Base-by-base conservation (phyloP, 345 rosid genomes). In the Euphorbia peplus region DNA sequence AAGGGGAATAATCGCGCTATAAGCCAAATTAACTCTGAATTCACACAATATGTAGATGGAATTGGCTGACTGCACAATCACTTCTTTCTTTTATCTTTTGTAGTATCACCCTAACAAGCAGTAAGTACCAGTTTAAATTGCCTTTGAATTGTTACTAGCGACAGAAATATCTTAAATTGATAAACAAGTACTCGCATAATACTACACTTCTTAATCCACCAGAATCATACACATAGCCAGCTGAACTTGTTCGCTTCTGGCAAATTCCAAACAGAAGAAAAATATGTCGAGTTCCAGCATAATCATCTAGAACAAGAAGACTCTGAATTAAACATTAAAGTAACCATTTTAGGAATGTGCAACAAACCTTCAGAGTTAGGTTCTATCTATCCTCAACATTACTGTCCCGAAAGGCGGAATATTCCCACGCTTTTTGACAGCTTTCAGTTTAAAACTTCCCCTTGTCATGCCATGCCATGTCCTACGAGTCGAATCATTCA, bases 171-270 rank as follows among this genome's bases (percentile, higher is more conserved):
- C 10, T 37, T 22, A 22, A 67, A 41, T 11, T 57, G 39, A 44
- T 28, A 21, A 30, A 35, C 28, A 22, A 5, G 8, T 56, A 59
- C 1, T 48, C 60, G 25, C 12, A 53, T 28, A 14, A 2, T 15
- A 51, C 2, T 19, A 66, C 25, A 57, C 61, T 76, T 69, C 75
- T 61, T 71, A 21, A 39, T 53, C 60, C 35, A 53, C 52, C 37
- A 8, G 19, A 12, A 35, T 29, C 11, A 8, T 21, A 21, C 57
- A 53, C 9, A 53, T 19, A 6, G 64, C 62, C 64, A 29, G 39
- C n/a, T n/a, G n/a, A n/a, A n/a, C n/a, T 62, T 41, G 46, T 54
- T 41, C 9, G 24, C 55, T 64, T 64, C 18, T 16, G 30, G 52
- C 16, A 25, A 44, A 25, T 66, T 46, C 30, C 29, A 64, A 64